Evolutionary conservation across 305 asterid species (phyloP).

Genomic region (Fraxinus ornus): DNA sequence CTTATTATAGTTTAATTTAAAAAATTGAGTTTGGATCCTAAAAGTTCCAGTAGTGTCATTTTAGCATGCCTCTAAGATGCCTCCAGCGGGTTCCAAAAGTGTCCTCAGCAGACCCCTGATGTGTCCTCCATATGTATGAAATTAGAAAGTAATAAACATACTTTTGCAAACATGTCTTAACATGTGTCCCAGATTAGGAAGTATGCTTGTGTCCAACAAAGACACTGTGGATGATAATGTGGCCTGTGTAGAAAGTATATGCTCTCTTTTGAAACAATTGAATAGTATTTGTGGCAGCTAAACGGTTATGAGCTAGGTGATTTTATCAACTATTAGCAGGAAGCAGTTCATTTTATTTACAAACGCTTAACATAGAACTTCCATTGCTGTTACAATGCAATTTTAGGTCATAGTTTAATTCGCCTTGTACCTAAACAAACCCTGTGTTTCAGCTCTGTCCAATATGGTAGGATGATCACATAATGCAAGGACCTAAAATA

Average conservation of each 20-base stretch:
- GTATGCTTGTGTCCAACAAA: background rate
- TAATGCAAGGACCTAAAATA: constrained; percentile 79
- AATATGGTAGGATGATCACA: constrained; percentile 88
- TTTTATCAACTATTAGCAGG: background rate
- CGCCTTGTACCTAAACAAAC: constrained; percentile 70
- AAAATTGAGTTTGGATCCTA: background rate
- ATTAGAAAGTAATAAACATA: background rate
- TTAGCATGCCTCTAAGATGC: background rate
- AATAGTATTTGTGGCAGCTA: background rate
- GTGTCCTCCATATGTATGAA: background rate
- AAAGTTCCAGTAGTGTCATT: background rate
- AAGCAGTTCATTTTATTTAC: background rate
- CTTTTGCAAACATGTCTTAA: background rate
- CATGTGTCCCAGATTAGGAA: background rate
- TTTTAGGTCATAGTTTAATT: background rate
- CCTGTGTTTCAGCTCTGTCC: constrained; percentile 89
- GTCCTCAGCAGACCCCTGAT: background rate
- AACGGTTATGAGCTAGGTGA: background rate
- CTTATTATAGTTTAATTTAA: background rate
- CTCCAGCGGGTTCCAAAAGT: background rate
- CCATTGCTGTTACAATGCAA: background rate
- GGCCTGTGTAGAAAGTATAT: background rate
- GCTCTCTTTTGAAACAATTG: background rate
- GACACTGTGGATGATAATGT: background rate
- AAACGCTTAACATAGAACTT: background rate